A percentile compares a stretch with the other conserved stretches of the same genome.
phyloP scores from a whole-genome alignment of 352 stramenopile genomes.

The Phytophthora agathidicida region DNA sequence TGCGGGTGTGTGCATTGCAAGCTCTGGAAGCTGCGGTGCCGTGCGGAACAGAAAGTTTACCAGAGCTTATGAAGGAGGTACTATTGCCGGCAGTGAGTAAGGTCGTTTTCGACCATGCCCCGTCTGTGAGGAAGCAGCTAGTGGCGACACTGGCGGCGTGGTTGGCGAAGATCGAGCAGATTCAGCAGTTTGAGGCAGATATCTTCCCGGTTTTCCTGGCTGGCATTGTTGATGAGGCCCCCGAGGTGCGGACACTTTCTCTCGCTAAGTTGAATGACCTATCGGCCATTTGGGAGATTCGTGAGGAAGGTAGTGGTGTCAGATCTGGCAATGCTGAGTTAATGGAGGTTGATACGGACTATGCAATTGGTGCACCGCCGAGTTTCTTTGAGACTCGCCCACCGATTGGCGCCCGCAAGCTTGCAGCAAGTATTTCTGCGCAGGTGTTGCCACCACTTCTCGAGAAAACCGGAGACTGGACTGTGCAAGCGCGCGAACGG shows the following conservation, averaged over 20 bases:
- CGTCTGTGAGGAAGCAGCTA: constrained; percentile 77
- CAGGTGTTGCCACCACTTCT: constrained; percentile 64
- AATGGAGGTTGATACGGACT: constrained; percentile 46
- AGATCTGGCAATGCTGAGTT: constrained; percentile 28
- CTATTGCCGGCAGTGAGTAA: constrained; percentile 70
- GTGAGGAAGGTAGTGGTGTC: constrained; percentile 25
- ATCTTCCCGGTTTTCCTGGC: constrained; percentile 77
- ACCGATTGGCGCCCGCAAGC: constrained; percentile 47
- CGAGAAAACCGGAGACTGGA: constrained; percentile 83
- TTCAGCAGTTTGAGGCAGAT: constrained; percentile 63
- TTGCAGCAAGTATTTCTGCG: constrained; percentile 52
- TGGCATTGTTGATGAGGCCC: constrained; percentile 71
- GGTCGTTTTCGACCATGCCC: constrained; percentile 71
- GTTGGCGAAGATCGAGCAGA: constrained; percentile 58
- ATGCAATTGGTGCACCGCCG: constrained; percentile 28
- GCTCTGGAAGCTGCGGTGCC: constrained; percentile 73
- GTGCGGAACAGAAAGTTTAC: constrained; percentile 67
- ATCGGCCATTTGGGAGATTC: constrained; percentile 49
- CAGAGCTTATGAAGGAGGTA: constrained; percentile 80
- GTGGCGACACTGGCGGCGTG: constrained; percentile 60
- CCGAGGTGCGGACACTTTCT: constrained; percentile 56
- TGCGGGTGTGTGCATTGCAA: constrained; percentile 77
- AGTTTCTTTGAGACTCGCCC: constrained; percentile 60
- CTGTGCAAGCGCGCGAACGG: constrained; percentile 74
- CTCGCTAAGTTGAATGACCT: constrained; percentile 55